Evolutionary conservation across 148 eudicot genomes (phyloP).

Genomic region (Chenopodium berlandieri): DNA sequence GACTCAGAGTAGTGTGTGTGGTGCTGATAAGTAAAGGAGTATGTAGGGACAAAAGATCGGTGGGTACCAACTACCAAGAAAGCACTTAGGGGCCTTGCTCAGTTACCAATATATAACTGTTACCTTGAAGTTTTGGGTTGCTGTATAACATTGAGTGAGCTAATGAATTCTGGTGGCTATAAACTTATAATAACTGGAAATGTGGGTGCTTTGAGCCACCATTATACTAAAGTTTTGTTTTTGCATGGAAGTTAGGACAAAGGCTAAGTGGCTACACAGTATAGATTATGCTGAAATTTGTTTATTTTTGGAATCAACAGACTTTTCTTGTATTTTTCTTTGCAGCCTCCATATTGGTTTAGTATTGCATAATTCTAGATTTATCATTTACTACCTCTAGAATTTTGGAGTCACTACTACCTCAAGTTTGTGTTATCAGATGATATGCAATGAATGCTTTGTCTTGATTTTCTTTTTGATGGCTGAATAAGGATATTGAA

Average conservation of each 20-base stretch:
- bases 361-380: neutral
- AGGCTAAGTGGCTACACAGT: no score
- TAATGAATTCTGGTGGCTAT: neutral
- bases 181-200: neutral
- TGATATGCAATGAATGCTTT: neutral
- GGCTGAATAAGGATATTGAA: neutral
- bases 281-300: neutral
- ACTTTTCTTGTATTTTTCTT: neutral
- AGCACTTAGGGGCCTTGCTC: neutral
- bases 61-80: neutral
- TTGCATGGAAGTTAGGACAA: neutral
- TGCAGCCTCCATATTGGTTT: neutral
- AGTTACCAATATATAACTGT: neutral
- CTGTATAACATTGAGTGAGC: neutral
- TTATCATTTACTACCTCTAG: neutral
- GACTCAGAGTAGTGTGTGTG: neutral
- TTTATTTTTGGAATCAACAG: neutral
- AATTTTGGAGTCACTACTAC: neutral
- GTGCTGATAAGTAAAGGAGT: neutral
- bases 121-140: neutral
- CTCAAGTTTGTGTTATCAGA: neutral
- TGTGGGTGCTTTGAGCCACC: neutral
- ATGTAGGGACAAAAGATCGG: neutral
- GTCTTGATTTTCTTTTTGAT: neutral
- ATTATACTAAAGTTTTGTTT: neutral